A percentile compares a stretch with the other conserved stretches of the same genome.
Evolutionary conservation across 805 yeast genomes (phyloP).

Genomic region (Saccharomycopsis sp.): DNA sequence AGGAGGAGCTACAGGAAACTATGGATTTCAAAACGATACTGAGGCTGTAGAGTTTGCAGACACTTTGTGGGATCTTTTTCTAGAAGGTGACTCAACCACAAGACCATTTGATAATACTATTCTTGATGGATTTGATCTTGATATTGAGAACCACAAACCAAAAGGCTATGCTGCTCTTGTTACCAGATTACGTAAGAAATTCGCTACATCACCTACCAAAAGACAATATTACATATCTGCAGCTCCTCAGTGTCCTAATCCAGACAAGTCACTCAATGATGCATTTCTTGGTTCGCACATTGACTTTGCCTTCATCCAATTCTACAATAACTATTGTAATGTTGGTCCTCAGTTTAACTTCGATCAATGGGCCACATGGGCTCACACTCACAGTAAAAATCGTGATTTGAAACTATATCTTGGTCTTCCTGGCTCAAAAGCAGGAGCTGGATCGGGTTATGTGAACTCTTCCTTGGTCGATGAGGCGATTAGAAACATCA

Average conservation of each 20-base stretch:
- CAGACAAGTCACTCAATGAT: constrained; percentile 50
- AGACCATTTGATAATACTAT: constrained; percentile 55
- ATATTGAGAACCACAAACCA: constrained; percentile 61
- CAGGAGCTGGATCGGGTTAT: constrained; percentile 56
- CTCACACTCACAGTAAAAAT: constrained; percentile 40
- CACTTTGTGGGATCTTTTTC: constrained; percentile 35
- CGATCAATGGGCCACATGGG: constrained; percentile 45
- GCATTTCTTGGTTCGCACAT: constrained; percentile 46
- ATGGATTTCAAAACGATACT: constrained; percentile 77
- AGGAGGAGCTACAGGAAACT: constrained; percentile 68
- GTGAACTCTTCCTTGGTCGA: constrained; percentile 36
- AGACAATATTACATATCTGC: constrained; percentile 53
- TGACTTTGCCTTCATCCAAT: constrained; percentile 68
- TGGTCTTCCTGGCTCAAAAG: constrained; percentile 53
- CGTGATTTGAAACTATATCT: constrained; percentile 47
- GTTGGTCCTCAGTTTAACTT: constrained; percentile 42
- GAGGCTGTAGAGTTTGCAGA: constrained; percentile 54
- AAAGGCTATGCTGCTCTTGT: constrained; percentile 66
- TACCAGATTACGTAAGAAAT: constrained; percentile 36
- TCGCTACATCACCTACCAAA: constrained; percentile 40
- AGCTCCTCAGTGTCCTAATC: constrained; percentile 75
- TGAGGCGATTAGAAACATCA: constrained; percentile 25
- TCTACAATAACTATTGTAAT: constrained; percentile 63
- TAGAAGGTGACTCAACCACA: constrained; percentile 29
- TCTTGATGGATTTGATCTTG: constrained; percentile 91